Evolutionary conservation across 2,329 filamentous ascomycete genomes (phyloP), one percentile per base, ranked within the genome.

Genomic region (Coniochaeta pulveracea): DNA sequence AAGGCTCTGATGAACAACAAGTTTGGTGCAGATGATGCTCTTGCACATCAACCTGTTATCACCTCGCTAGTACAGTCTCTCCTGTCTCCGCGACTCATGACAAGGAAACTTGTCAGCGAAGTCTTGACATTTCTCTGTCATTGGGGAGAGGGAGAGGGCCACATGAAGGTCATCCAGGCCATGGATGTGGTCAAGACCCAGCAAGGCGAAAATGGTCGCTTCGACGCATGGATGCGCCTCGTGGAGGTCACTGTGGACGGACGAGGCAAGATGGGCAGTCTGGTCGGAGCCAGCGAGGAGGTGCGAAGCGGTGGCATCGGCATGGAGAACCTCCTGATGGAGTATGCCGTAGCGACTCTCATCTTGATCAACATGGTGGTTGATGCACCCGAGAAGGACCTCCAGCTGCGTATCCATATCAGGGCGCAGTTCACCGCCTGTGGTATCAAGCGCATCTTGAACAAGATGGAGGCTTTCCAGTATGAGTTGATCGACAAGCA

Each of bases 1-100:
- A 96, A 96, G 64, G 86, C 88, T 19, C 61, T 96, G 37, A 93
- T 96, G 82, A 98, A 98, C 74, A 98, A 95, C 72, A 95, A 94
- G 55, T 96, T 93, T 55, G 91, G 91, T 40, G 91, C 91, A 40
- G 91, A 98, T 53, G 88, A 98, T 68, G 91, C 91, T 12, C 66
- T 98, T 37, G 68, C 76, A 39, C 88, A 96, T 52, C 83, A 91
- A 51, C 85, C 89, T 51, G 84, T 96, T 41, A 80, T 95, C 41
- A 76, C 93, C 36, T 84, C 91, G 2, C 68, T 98, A 27, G 84
- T 81, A 32, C 86, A 77, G 15, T 94, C 85, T 22, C 66, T 98
- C 37, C 84, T 88, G 34, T 94, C 88, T 8, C 81, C 88, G 7
- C 77, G 91, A 33, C 66, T 98, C 37, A 91, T 86, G 31, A 96